These are phyloP conservation scores for Suillus luteus DNA, from an alignment of 768 basidiomycete genomes.

Conservation along the genomic window DNA sequence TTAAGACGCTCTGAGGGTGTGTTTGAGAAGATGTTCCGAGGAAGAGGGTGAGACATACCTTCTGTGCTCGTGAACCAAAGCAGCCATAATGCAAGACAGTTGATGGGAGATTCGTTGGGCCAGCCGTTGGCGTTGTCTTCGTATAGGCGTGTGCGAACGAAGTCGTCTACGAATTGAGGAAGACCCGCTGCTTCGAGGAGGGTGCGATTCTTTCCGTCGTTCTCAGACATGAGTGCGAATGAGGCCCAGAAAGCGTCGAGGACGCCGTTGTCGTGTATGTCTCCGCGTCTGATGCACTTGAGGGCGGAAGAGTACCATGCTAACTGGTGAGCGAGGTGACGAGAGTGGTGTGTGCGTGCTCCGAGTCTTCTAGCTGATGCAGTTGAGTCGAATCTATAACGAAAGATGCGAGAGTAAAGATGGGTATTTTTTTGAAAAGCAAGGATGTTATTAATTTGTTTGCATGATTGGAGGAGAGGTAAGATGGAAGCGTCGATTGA, in stretches of 20 bases:
- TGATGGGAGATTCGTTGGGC: slow-evolving; percentile 53
- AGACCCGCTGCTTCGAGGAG: slow-evolving; percentile 59
- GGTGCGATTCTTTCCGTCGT: slow-evolving; percentile 63
- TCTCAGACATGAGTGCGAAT: slow-evolving; percentile 62
- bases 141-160: slow-evolving; percentile 50
- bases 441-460: slow-evolving; percentile 41
- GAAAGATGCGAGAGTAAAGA: slow-evolving; percentile 58
- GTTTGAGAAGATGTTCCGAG: slow-evolving; percentile 18
- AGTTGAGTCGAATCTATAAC: slow-evolving; percentile 53
- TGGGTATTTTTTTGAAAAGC: slow-evolving; percentile 22
- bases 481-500: slow-evolving; percentile 35
- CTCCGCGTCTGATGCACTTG: slow-evolving; percentile 30
- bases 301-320: slow-evolving; percentile 38
- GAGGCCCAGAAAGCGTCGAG: slow-evolving; percentile 44
- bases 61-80: slow-evolving; percentile 61
- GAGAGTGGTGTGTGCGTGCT: slow-evolving; percentile 38
- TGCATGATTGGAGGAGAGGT: slow-evolving; percentile 50
- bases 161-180: slow-evolving; percentile 45
- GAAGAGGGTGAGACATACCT: slow-evolving; percentile 37
- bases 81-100: slow-evolving; percentile 61
- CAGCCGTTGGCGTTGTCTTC: slow-evolving; percentile 48
- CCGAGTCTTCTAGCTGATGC: slow-evolving; percentile 55
- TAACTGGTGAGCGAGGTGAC: slow-evolving; percentile 41
- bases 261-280: slow-evolving; percentile 36
- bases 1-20: slow-evolving; percentile 29